Base-by-base conservation (phyloP, 2,329 filamentous ascomycete genomes). In the Tolypocladium guangdongense region DNA sequence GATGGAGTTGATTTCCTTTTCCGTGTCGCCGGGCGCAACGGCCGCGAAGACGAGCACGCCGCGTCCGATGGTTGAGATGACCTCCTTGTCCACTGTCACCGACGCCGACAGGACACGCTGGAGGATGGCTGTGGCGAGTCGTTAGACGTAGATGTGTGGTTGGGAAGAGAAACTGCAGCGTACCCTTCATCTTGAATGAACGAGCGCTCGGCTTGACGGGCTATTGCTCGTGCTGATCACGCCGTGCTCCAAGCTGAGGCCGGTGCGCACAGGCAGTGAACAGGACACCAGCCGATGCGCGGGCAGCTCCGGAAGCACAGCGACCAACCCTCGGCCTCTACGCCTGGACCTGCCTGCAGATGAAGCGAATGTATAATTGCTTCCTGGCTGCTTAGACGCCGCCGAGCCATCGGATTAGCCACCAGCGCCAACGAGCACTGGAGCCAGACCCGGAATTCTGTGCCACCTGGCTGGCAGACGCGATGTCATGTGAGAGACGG, bases 41-140 rank as follows among this genome's bases (percentile, higher is more conserved):
- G 91, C 93, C 24, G 92, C 92, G 66, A 99, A 87, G 35, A 97
- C 90, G 7, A 99, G 77, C 45, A 99, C 74, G 33, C 93, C 93
- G 70, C 86, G 88, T 55, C 90, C 89, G 63, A 99, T 97, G 3
- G 87, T 88, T 1, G 93, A 97, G 47, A 99, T 81, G 33, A 96
- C 74, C 66, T 95, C 80, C 65, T 89, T 87, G 66, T 99, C 91
- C 51, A 99, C 92, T 1, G 90, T 93, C 62, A 99, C 93, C 8
- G 92, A 96, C 56, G 92, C 92, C 45, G 91, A 97, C 56, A 96
- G 83, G 51, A 99, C 93, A 59, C 93, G 83, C 72, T 99, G 93
- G 52, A 97, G 75, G 56, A 99, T 88, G 52, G 90, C 93, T 96
- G 64, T 52, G 55, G 55, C 35, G 24, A 11, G 27, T 35, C 52